Conservation (phyloP, 1,284 basidiomycete species). For the Irpex lacteus region DNA sequence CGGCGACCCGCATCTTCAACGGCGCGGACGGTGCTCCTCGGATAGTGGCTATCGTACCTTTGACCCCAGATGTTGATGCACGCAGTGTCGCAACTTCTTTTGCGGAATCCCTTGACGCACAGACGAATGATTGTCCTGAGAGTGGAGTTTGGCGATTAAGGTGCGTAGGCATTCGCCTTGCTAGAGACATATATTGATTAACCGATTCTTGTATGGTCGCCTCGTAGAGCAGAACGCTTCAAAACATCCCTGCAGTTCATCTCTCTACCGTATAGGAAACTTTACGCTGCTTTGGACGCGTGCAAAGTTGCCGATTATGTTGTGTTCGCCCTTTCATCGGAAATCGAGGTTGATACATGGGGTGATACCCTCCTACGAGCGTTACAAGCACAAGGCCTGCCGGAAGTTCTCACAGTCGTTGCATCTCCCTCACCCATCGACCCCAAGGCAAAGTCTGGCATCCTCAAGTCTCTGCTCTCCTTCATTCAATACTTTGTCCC, state of each 20-base stretch:
- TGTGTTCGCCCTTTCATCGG: slow-evolving; percentile 79
- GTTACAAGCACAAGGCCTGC: slow-evolving; percentile 80
- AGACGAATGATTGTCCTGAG: slow-evolving; percentile 49
- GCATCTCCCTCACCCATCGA: slow-evolving; percentile 43
- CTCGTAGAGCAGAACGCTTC: slow-evolving; percentile 74
- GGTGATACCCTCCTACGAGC: slow-evolving; percentile 91
- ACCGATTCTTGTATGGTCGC: slow-evolving; percentile 5
- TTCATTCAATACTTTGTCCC: slow-evolving; percentile 97
- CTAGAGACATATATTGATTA: slow-evolving; percentile 8
- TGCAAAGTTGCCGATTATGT: slow-evolving; percentile 92
- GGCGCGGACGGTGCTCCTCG: slow-evolving; percentile 79
- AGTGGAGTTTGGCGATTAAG: slow-evolving; percentile 64
- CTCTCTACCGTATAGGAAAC: slow-evolving; percentile 63
- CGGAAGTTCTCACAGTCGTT: slow-evolving; percentile 67
- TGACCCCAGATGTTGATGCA: slow-evolving; percentile 67
- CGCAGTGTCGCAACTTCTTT: slow-evolving; percentile 55
- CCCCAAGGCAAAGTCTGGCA: slow-evolving; percentile 58
- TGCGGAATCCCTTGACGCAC: slow-evolving; percentile 62
- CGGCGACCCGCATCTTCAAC: slow-evolving; percentile 71
- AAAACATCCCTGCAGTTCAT: slow-evolving; percentile 89
- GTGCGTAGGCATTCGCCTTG: slow-evolving; percentile 37
- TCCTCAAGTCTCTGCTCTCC: slow-evolving; percentile 85
- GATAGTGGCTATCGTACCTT: slow-evolving; percentile 77
- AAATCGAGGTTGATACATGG: slow-evolving; percentile 80
- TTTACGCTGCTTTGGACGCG: slow-evolving; percentile 84